Base-by-base conservation (phyloP, 257 asterid species). In the Solanum etuberosum region DNA sequence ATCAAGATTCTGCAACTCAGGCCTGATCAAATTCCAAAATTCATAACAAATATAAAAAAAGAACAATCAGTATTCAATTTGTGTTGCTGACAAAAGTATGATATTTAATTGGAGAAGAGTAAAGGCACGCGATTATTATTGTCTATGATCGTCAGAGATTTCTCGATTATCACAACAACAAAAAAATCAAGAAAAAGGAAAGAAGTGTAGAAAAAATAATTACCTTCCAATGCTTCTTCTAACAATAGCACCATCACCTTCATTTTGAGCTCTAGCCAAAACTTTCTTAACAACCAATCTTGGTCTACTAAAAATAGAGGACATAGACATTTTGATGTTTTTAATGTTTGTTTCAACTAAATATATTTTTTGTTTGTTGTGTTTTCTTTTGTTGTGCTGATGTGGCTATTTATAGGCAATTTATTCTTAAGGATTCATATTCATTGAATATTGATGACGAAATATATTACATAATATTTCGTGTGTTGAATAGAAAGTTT, bases 141-240 rank as follows among this genome's bases (percentile, higher is more conserved):
- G 6, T 31, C 0, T 31, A 70, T 31, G 1, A 0, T 3, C 1
- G 0, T 68, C 0, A 4, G 6, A 8, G 7, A 37, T 23, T 74
- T 74, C 21, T 38, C 12, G 31, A 14, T 74, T 38, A 74, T 74
- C 43, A 32, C 0, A 51, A 51, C 21, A 18, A 5, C 0, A 16
- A 16, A 51, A 51, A 16, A 5, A 51, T 16, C 23, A 15, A 5
- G 9, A 84, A 38, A 63, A 84, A 2, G 15, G 2, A 43, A 78
- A 7, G 0, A 42, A 43, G 29, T 25, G 1, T 13, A 0, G 0
- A 68, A 16, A 16, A 34, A 42, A 4, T 10, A n/a, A 16, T 27
- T 86, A 96, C 99, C 98, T 91, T 78, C 99, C 99, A 90, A 97
- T 97, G 91, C 96, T 95, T 91, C 98, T 94, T 74, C 97, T 93